phyloP scores from a whole-genome alignment of 2,329 filamentous ascomycete species.

The Ascomycota sp. region DNA sequence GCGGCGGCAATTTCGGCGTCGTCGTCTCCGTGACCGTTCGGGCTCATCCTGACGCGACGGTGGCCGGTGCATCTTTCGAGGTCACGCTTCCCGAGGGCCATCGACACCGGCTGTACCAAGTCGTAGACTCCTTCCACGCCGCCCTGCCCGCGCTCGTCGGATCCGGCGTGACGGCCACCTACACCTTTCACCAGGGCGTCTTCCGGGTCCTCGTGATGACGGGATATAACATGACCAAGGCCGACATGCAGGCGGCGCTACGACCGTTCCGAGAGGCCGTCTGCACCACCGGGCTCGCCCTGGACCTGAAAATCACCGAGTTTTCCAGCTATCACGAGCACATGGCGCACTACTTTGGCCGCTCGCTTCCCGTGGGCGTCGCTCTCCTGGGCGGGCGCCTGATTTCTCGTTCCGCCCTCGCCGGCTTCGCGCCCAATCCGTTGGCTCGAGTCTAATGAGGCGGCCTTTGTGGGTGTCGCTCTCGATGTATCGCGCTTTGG shows the following conservation, averaged over 20 bases:
- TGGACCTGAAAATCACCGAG: constrained; percentile 5
- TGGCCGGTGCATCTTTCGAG: constrained; percentile 13
- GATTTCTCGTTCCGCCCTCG: constrained; percentile 15
- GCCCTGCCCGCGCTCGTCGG: constrained; percentile 19
- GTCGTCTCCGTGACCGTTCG: constrained; percentile 34
- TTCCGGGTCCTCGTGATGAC: constrained; percentile 24
- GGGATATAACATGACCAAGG: constrained; percentile 19
- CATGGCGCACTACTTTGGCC: constrained; percentile 19
- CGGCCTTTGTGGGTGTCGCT: constrained; percentile 10
- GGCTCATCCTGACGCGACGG: constrained; percentile 21
- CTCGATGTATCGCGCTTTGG: constrained; percentile 10
- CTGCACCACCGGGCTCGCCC: constrained; percentile 3
- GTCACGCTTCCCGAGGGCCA: background rate
- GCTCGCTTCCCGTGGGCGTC: constrained; percentile 14
- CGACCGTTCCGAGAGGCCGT: constrained; percentile 6
- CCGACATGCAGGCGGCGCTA: constrained; percentile 14
- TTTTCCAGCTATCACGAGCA: constrained; percentile 17
- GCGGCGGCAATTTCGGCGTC: constrained; percentile 38
- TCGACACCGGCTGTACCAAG: background rate
- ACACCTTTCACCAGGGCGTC: constrained; percentile 18
- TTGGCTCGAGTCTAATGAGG: constrained; percentile 5
- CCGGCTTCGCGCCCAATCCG: constrained; percentile 2
- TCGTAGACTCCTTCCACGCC: constrained; percentile 5
- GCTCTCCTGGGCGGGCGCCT: constrained; percentile 19
- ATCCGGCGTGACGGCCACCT: constrained; percentile 24